A percentile compares a stretch with the other conserved stretches of the same genome.
Evolutionary conservation across 2,329 filamentous ascomycete genomes (phyloP).

Genomic region (Penicillium sp.): DNA sequence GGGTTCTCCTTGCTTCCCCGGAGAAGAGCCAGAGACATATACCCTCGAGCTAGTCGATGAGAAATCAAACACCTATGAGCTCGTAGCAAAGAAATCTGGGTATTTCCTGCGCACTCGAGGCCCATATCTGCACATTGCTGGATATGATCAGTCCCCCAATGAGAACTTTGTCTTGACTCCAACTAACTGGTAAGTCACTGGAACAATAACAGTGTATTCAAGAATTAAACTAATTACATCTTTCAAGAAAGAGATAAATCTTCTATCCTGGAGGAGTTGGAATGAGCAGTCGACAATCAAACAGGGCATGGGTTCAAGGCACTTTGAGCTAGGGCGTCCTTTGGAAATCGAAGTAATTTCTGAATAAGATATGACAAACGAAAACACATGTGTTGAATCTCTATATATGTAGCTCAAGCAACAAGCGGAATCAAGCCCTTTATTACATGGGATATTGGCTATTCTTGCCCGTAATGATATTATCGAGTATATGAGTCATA

Average conservation of each 20-base stretch:
- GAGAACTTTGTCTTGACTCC: background rate
- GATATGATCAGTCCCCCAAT: background rate
- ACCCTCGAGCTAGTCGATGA: background rate
- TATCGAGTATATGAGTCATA: too few species aligned
- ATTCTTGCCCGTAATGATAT: too few species aligned
- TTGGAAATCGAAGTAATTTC: too few species aligned
- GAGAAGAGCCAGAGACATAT: background rate
- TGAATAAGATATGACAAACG: too few species aligned
- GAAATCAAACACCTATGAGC: background rate
- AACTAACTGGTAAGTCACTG: background rate
- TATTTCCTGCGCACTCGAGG: background rate
- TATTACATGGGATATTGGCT: too few species aligned
- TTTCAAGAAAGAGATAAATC: background rate
- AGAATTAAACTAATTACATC: background rate
- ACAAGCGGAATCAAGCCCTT: too few species aligned
- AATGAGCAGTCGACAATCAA: too few species aligned
- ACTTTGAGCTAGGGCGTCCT: too few species aligned
- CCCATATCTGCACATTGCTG: background rate
- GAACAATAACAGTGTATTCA: background rate
- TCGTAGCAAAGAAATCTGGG: background rate
- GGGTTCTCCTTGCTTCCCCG: background rate
- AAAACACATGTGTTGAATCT: too few species aligned
- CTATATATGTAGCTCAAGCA: too few species aligned
- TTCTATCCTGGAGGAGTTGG: too few species aligned
- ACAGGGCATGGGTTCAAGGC: too few species aligned